Evolutionary conservation across 805 yeast species (phyloP).

Genomic region (Candida stauntonica): DNA sequence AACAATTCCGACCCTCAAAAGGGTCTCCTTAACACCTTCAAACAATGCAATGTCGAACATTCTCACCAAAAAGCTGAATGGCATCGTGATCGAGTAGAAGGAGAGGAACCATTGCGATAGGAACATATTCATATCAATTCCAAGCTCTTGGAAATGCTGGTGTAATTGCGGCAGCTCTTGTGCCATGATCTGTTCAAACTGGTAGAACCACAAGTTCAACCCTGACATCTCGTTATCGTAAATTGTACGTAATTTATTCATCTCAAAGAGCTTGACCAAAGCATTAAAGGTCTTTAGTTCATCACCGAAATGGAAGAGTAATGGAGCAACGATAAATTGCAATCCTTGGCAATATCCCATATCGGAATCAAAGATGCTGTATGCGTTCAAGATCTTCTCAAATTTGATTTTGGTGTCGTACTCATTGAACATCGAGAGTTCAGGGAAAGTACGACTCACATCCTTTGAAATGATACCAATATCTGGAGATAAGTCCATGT

Average conservation of each 20-base stretch:
- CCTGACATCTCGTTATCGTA: slow-evolving; percentile 52
- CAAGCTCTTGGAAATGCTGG: slow-evolving; percentile 36
- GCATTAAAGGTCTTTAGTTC: slow-evolving; percentile 45
- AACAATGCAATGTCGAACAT: slow-evolving; percentile 47
- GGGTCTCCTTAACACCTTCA: slow-evolving; percentile 51
- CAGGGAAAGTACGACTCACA: slow-evolving; percentile 56
- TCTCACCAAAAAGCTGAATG: slow-evolving; percentile 44
- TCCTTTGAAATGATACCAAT: slow-evolving; percentile 49
- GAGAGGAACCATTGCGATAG: slow-evolving; percentile 67
- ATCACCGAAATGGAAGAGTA: slow-evolving; percentile 39
- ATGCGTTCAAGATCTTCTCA: slow-evolving; percentile 55
- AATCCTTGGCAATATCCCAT: slow-evolving; percentile 70
- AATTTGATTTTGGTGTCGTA: slow-evolving; percentile 38
- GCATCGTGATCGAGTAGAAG: slow-evolving; percentile 56
- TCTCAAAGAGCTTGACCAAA: slow-evolving; percentile 54
- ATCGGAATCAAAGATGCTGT: slow-evolving; percentile 58
- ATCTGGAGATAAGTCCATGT: slow-evolving; percentile 39
- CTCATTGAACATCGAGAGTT: slow-evolving; percentile 42
- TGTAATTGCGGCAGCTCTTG: slow-evolving; percentile 37
- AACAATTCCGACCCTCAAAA: slow-evolving; percentile 53
- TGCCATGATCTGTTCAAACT: slow-evolving; percentile 44
- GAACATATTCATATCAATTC: slow-evolving; percentile 42
- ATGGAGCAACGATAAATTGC: slow-evolving; percentile 56
- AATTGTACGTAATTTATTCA: slow-evolving; percentile 50
- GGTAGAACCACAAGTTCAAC: slow-evolving; percentile 45